A percentile compares a stretch with the other conserved stretches of the same genome.
Evolutionary conservation across 805 yeast species (phyloP).

Genomic region (Suhomyces sp.): DNA sequence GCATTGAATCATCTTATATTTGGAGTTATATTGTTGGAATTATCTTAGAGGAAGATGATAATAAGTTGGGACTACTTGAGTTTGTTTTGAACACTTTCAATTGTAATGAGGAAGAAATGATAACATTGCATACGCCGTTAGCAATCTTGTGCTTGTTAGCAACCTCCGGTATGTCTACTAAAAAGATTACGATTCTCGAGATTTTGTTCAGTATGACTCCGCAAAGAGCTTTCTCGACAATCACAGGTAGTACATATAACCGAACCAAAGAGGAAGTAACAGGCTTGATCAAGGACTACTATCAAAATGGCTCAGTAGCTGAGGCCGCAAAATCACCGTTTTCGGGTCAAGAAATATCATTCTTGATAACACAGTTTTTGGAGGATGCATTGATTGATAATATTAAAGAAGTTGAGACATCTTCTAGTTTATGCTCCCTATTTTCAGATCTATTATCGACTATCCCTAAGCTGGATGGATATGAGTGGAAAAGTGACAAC

Average conservation of each 20-base stretch:
- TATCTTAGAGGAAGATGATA: conserved; percentile 25
- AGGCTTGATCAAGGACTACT: conserved; percentile 14
- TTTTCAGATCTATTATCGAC: conserved; percentile 19
- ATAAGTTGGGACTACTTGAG: conserved; percentile 46
- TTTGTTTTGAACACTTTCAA: conserved; percentile 66
- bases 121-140: conserved; percentile 70
- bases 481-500: conserved; percentile 3
- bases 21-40: conserved; percentile 60
- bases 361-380: conserved; percentile 15
- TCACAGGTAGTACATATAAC: background rate
- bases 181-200: conserved; percentile 42
- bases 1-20: conserved; percentile 75
- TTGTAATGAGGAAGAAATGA: conserved; percentile 85
- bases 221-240: conserved; percentile 48
- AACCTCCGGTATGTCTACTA: conserved; percentile 9
- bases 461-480: conserved; percentile 15
- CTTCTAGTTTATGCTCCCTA: conserved; percentile 18
- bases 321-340: conserved; percentile 14
- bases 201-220: conserved; percentile 56
- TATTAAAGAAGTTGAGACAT: conserved; percentile 11
- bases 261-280: background rate
- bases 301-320: conserved; percentile 9
- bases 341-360: conserved; percentile 13
- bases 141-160: conserved; percentile 50
- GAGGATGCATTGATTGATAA: conserved; percentile 16